Evolutionary conservation across 2,329 filamentous ascomycete species (phyloP), one percentile per base, ranked within the genome.

Genomic region (Aspergillus sp.): DNA sequence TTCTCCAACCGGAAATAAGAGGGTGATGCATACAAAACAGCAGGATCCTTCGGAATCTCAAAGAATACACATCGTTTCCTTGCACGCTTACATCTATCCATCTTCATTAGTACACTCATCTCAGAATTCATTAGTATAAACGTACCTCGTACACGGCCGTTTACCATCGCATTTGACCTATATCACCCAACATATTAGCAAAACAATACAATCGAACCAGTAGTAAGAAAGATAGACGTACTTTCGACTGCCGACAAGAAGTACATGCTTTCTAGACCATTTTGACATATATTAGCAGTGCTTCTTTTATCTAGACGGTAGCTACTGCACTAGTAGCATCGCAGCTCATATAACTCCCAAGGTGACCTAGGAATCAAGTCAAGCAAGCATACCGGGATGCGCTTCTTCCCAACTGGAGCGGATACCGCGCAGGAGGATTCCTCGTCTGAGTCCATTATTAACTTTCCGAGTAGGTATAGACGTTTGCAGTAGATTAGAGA

Each of bases 91-190:
- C 75, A 77, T 62, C 75, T 72, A 36, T 3, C 38, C 10, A 7
- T 44, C n/a, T 23, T 30, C 3, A 11, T 8, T 3, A n/a, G n/a
- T 6, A n/a, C 10, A 54, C 3, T 8, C 19, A n/a, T 25, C 13
- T 50, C 10, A 54, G 32, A 15, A 32, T 13, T 5, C 5, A 5
- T 13, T 17, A 44, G 13, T 5, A 3, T 2, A 25, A 17, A 17
- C 4, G 50, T 55, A 74, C 74, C 75, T 73, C 17, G 73, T 69
- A 58, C 75, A 77, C 8, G 75, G 75, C 36, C 70, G 64, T 49
- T 75, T 69, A 6, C 73, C 74, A 59, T 77, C 75, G 52, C 75
- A 78, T 69, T 68, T 71, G 5, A 77, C 69, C 73, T 75, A 55
- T 36, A 30, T 8, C 25, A 39, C 10, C 10, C 30, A 3, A 15